Evolutionary conservation across 345 rosid species (phyloP), one percentile per base, ranked within the genome.

Genomic region (Carallia brachiata): DNA sequence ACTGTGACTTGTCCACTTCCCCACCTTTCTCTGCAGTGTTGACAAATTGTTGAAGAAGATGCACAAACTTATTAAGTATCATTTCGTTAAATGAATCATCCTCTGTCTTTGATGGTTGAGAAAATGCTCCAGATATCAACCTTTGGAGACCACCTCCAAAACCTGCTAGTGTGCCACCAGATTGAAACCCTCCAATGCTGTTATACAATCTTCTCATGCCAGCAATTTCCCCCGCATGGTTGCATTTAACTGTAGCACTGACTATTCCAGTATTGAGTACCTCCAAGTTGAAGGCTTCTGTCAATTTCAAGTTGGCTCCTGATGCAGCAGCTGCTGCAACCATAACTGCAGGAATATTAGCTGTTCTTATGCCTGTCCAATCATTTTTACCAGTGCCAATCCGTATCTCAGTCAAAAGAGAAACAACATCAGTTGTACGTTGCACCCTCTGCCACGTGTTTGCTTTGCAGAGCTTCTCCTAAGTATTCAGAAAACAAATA

Each of bases 251-350:
- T 27, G 99, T 95, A 77, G 99, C 99, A 83, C 97, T 92, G 66
- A 90, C 98, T 47, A 92, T 84, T 71, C 96, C 91, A 73, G 98
- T 92, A 72, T 91, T 88, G 54, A 96, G 98, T 32, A 96, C 99
- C 87, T 96, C 99, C 71, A 96, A 90, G 75, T 92, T 95, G 80
- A 92, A 88, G 61, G 89, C 87, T 73, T 88, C 99, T 8, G 91
- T 85, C 74, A 86, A 80, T 79, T 90, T 89, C 81, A 96, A 73
- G 85, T 87, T 89, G 71, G 93, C 98, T 61, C 99, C 98, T 55
- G 98, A 92, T 4, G 99, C 99, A 68, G 99, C 98, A 63, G 96
- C 99, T 67, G 99, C 99, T 36, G 99, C 98, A 67, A 92, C 94
- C 92, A 89, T 88, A 85, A 92, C 98, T 36, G 99, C 91, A 70